Base-by-base conservation (phyloP, 2,329 filamentous ascomycete genomes). In the Penicillium sp. region DNA sequence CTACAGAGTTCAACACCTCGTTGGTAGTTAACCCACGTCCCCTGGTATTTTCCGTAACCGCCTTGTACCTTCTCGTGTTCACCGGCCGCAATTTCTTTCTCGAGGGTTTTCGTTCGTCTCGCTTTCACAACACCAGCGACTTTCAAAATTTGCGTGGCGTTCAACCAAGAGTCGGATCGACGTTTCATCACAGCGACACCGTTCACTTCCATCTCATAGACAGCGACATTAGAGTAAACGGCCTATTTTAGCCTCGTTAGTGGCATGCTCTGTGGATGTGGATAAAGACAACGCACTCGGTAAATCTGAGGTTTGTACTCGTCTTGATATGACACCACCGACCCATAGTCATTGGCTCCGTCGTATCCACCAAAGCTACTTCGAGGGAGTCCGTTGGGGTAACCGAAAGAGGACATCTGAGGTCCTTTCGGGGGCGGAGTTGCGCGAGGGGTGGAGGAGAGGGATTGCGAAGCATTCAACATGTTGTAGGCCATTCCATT, bases 131-230 rank as follows among this genome's bases (percentile, higher is more conserved):
- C 91, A 48, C 92, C 92, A 35, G 94, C 94, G 35, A 97, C 92
- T 71, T 99, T 99, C 61, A 99, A 84, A 62, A 99, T 97, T 74
- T 99, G 94, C 0, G 94, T 99, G 50, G 94, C 94, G 76, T 99
- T 99, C 62, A 99, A 82, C 90, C 93, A 97, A 62, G 91, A 93
- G 74, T 99, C 94, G 63, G 89, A 88, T 61, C 94, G 88, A 55
- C 94, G 87, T 72, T 94, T 90, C 94, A 99, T 99, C 48, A 97
- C 92, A 25, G 91, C 91, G 61, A 99, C 81, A 44, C 85, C 85
- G 71, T 96, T 95, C 58, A 97, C 89, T 72, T 97, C 92, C 91
- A 97, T 97, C 75, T 99, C 94, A 78, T 97, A 99, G 16, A 99
- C 94, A 58, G 93, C 88, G 44, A 97, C 91, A 63, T 92, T 91